Conservation (phyloP, 345 rosid species). For the Gossypium stocksii region DNA sequence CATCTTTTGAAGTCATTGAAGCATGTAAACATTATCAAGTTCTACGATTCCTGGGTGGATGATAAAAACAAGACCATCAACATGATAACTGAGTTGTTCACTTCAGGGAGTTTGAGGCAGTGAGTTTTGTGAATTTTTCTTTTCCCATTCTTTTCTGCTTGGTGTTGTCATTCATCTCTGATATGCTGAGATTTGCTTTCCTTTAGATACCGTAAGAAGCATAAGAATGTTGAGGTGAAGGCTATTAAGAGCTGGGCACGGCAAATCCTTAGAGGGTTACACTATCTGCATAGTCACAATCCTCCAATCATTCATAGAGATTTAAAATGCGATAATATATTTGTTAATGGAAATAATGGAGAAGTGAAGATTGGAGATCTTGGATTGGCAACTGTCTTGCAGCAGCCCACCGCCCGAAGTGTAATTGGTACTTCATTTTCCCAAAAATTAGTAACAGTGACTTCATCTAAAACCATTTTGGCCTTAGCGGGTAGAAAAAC, state of each 20-base stretch:
- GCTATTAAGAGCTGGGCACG: constrained; percentile 58
- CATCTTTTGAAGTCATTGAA: constrained; percentile 70
- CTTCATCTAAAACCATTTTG: not conserved
- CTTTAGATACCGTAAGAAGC: constrained; percentile 49
- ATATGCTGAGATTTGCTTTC: not conserved
- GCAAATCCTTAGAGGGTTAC: constrained; percentile 52
- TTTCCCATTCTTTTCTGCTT: not conserved
- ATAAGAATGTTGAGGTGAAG: constrained; percentile 43
- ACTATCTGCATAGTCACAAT: constrained; percentile 41
- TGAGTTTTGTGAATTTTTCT: constrained; percentile 33
- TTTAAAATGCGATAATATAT: constrained; percentile 54
- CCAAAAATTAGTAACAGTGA: not conserved
- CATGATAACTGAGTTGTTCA: constrained; percentile 92
- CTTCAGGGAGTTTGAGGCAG: constrained; percentile 86
- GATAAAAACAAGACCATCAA: constrained; percentile 75
- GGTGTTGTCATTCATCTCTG: constrained; percentile 10
- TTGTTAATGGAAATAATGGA: constrained; percentile 59
- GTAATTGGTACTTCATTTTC: constrained; percentile 34
- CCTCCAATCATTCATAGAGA: constrained; percentile 62
- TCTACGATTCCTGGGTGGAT: constrained; percentile 84
- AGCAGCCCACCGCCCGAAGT: constrained; percentile 52
- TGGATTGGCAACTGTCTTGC: constrained; percentile 59
- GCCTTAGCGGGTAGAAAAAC: too few relatives aligned
- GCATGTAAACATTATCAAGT: constrained; percentile 76
- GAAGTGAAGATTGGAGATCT: constrained; percentile 64